A percentile compares a stretch with the other conserved stretches of the same genome.
Evolutionary conservation across 2,329 filamentous ascomycete species (phyloP).

Genomic region (Claviceps sp.): DNA sequence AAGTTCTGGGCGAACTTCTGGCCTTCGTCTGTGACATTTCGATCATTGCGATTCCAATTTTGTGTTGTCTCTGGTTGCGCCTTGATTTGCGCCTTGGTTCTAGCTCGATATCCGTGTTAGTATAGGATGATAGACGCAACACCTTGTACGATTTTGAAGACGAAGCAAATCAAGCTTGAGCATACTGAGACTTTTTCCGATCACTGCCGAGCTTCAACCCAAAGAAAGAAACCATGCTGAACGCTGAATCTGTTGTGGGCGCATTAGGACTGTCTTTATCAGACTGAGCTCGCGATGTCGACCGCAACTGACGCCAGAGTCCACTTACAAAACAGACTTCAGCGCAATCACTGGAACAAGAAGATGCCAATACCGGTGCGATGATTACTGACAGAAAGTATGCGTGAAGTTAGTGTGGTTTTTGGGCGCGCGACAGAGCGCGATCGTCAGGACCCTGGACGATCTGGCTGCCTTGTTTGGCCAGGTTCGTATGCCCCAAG

Average conservation of each 20-base stretch:
- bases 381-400: neutral
- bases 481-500: neutral
- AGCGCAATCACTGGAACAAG: neutral
- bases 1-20: slow-evolving; percentile 25
- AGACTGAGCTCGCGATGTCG: neutral
- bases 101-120: slow-evolving; percentile 1
- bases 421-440: neutral
- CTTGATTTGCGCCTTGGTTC: slow-evolving; percentile 6
- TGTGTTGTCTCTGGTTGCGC: slow-evolving; percentile 10
- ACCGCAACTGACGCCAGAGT: neutral
- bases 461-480: neutral
- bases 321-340: neutral
- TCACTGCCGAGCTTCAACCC: slow-evolving; percentile 42
- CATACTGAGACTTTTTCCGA: slow-evolving; percentile 41
- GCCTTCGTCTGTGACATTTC: slow-evolving; percentile 19
- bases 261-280: neutral
- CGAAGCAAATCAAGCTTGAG: slow-evolving; percentile 6
- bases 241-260: neutral
- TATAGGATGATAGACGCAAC: neutral
- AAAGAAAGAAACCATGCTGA: slow-evolving; percentile 45
- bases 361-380: neutral
- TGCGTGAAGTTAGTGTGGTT: neutral
- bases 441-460: neutral
- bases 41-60: slow-evolving; percentile 20
- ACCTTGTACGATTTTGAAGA: neutral